Evolutionary conservation across 306 rosid species (phyloP).

Genomic region (Lathyrus oleraceus): DNA sequence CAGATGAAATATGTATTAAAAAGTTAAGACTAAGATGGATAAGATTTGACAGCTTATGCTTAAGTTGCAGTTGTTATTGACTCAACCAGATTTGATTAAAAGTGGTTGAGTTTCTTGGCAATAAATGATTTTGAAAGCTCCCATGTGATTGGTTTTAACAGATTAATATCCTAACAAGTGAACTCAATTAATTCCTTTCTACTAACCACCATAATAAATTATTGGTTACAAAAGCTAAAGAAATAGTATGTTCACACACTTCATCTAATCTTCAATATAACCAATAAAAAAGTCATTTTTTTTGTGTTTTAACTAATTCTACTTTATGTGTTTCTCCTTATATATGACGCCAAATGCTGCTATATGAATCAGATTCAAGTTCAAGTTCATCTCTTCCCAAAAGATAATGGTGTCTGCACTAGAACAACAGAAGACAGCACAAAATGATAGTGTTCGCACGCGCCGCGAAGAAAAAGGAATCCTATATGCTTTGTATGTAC

Average conservation of each 20-base stretch:
- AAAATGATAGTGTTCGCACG: neutral
- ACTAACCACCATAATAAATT: constrained; percentile 49
- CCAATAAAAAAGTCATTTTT: neutral
- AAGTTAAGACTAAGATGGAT: neutral
- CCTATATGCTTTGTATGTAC: neutral
- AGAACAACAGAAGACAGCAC: neutral
- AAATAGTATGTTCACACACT: constrained; percentile 7
- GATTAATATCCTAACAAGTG: constrained; percentile 6
- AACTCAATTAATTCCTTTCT: constrained; percentile 28
- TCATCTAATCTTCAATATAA: neutral
- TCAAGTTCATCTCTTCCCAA: neutral
- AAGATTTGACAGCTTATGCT: neutral
- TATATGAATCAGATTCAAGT: neutral
- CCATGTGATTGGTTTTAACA: neutral
- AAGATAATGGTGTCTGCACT: neutral
- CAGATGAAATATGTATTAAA: too few relatives aligned
- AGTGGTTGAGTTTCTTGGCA: neutral
- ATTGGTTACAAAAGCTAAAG: neutral
- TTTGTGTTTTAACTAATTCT: neutral
- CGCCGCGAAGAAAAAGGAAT: neutral
- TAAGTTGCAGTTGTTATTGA: neutral
- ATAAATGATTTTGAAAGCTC: constrained; percentile 17
- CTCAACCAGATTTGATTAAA: neutral
- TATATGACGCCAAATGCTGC: neutral
- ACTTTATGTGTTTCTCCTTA: constrained; percentile 13